Conservation (phyloP, 139 green algal species). For the Tetraselmis chui region DNA sequence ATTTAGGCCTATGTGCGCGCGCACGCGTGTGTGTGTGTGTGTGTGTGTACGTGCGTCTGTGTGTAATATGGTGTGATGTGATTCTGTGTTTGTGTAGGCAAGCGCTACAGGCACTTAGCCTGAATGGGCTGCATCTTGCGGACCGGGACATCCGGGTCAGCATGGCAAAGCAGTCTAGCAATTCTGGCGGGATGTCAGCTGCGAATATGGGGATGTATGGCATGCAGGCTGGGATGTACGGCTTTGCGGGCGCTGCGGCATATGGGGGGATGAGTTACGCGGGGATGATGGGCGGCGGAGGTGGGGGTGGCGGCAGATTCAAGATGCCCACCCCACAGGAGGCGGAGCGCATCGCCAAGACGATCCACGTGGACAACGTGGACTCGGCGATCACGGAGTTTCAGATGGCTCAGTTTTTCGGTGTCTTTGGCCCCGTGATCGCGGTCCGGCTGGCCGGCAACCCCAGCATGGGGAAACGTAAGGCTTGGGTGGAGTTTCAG, state of each 20-base stretch:
- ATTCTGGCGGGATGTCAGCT: not conserved
- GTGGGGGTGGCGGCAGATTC: not conserved
- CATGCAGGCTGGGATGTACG: not conserved
- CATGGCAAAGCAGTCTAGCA: conserved; percentile 1
- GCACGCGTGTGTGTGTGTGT: no score
- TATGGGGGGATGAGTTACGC: not conserved
- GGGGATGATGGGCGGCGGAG: not conserved
- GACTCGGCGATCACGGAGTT: not conserved
- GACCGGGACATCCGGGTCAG: not conserved
- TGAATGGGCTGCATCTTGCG: not conserved
- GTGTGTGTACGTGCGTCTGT: no score
- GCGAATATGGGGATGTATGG: conserved; percentile 2
- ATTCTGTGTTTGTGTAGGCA: no score
- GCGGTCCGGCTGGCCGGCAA: conserved; percentile 2
- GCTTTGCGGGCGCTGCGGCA: not conserved
- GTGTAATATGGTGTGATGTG: no score
- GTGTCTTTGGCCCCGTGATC: conserved; percentile 3
- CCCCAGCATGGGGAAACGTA: not conserved
- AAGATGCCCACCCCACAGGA: not conserved
- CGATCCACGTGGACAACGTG: conserved; percentile 6
- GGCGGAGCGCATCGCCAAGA: conserved; percentile 1
- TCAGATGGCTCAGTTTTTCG: conserved; percentile 14
- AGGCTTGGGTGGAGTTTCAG: conserved; percentile 7
- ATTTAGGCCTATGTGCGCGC: no score
- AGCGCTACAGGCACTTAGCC: not conserved